phyloP scores from a whole-genome alignment of 106 monocot genomes.

The Phalaenopsis aphrodite region DNA sequence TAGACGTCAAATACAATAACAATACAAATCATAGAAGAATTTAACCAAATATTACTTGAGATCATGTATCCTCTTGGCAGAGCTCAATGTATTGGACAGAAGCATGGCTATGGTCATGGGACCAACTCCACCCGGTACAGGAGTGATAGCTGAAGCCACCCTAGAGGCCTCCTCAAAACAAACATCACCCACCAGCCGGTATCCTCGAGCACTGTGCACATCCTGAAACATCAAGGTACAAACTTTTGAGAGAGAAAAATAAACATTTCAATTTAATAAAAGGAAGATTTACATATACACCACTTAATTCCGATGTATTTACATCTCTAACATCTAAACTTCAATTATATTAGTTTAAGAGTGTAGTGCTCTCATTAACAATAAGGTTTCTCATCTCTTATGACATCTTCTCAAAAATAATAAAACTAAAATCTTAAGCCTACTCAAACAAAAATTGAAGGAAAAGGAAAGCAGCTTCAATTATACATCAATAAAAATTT shows the following conservation, averaged over 20 bases:
- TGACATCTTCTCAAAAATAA: too few relatives aligned
- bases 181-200: conserved; percentile 69
- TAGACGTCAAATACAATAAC: neutral
- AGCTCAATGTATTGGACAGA: conserved; percentile 69
- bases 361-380: too few relatives aligned
- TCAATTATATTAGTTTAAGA: too few relatives aligned
- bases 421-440: too few relatives aligned
- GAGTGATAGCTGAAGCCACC: conserved; percentile 84
- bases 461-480: too few relatives aligned
- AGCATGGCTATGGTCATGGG: conserved; percentile 98
- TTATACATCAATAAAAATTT: too few relatives aligned
- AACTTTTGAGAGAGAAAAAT: neutral
- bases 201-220: conserved; percentile 50
- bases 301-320: too few relatives aligned
- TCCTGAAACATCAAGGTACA: conserved; percentile 30
- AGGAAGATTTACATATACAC: too few relatives aligned
- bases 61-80: conserved; percentile 73
- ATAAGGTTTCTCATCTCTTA: too few relatives aligned
- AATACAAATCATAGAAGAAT: too few relatives aligned
- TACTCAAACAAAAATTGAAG: too few relatives aligned
- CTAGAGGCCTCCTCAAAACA: conserved; percentile 62
- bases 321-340: too few relatives aligned
- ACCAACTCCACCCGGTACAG: conserved; percentile 90
- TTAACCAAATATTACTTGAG: conserved; percentile 12
- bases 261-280: neutral